These are phyloP conservation scores for Physaria fendleri DNA, from an alignment of 345 rosid species.

Conservation along the genomic window DNA sequence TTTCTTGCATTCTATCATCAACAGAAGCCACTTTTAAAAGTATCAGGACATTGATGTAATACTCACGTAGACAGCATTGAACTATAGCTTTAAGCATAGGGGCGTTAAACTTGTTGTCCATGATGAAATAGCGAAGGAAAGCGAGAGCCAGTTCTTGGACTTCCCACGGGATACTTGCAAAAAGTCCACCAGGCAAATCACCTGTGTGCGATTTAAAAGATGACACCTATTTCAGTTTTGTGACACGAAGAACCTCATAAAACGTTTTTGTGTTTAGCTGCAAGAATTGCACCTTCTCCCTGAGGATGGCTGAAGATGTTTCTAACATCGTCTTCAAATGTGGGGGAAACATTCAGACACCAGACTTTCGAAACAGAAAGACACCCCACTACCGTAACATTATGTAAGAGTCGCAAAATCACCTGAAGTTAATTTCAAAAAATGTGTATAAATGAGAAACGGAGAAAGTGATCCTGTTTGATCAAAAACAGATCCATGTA, in stretches of 20 bases:
- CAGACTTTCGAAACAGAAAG: slow-evolving; percentile 50
- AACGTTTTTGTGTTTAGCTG: neutral
- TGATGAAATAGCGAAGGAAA: slow-evolving; percentile 56
- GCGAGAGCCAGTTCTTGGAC: slow-evolving; percentile 58
- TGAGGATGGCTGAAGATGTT: slow-evolving; percentile 48
- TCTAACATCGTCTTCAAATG: slow-evolving; percentile 49
- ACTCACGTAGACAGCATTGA: slow-evolving; percentile 67
- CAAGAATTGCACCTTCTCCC: slow-evolving; percentile 41
- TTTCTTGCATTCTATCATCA: neutral
- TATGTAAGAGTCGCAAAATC: slow-evolving; percentile 61
- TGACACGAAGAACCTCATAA: neutral
- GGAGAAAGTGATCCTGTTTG: neutral
- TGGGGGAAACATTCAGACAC: slow-evolving; percentile 32
- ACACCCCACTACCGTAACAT: too few species aligned
- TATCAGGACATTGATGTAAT: neutral
- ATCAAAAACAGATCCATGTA: slow-evolving; percentile 3
- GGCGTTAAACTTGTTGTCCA: slow-evolving; percentile 40
- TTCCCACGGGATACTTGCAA: slow-evolving; percentile 54
- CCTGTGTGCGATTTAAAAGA: slow-evolving; percentile 42
- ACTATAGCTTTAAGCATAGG: slow-evolving; percentile 51
- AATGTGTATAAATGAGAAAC: slow-evolving; percentile 14
- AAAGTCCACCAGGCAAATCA: slow-evolving; percentile 54
- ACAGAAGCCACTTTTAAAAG: neutral
- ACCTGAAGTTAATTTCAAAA: slow-evolving; percentile 37
- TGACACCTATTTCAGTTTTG: slow-evolving; percentile 8